Evolutionary conservation across 257 asterid species (phyloP).

Genomic region (Solanum chiquidenum): DNA sequence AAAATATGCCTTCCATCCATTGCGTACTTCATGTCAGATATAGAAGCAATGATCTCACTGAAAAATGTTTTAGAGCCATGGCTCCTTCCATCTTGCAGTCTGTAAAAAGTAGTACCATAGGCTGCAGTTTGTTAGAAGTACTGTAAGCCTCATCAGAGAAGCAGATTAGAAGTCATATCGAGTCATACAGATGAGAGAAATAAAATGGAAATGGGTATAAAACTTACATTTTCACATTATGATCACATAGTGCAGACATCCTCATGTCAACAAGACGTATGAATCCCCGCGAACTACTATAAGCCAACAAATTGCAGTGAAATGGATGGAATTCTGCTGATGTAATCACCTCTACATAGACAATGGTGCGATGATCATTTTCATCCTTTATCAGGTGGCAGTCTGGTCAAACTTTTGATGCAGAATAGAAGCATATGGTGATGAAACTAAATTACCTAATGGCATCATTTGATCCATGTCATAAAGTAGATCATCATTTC

Average conservation of each 20-base stretch:
- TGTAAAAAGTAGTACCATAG: constrained; percentile 29
- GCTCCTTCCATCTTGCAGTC: constrained; percentile 93
- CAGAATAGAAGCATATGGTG: background rate
- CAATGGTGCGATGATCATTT: background rate
- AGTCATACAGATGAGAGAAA: background rate
- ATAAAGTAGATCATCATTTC: background rate
- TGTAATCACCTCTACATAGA: constrained; percentile 62
- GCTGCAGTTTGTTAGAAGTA: constrained; percentile 4
- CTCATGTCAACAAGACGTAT: constrained; percentile 82
- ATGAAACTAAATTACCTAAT: background rate
- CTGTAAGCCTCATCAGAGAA: background rate
- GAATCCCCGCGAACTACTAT: constrained; percentile 85
- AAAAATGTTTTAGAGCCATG: constrained; percentile 96
- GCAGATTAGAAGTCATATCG: background rate
- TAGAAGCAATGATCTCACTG: constrained; percentile 98
- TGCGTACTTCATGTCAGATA: constrained; percentile 94
- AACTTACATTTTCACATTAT: constrained; percentile 67
- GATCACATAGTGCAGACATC: constrained; percentile 78
- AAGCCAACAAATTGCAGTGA: constrained; percentile 78
- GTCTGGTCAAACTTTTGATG: background rate
- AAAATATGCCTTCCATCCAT: constrained; percentile 86
- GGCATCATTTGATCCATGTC: background rate
- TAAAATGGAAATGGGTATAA: background rate
- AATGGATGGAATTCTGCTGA: constrained; percentile 89
- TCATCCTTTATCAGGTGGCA: background rate